Base-by-base conservation (phyloP, 1,284 basidiomycete species). In the Phellopilus nigrolimitatus region DNA sequence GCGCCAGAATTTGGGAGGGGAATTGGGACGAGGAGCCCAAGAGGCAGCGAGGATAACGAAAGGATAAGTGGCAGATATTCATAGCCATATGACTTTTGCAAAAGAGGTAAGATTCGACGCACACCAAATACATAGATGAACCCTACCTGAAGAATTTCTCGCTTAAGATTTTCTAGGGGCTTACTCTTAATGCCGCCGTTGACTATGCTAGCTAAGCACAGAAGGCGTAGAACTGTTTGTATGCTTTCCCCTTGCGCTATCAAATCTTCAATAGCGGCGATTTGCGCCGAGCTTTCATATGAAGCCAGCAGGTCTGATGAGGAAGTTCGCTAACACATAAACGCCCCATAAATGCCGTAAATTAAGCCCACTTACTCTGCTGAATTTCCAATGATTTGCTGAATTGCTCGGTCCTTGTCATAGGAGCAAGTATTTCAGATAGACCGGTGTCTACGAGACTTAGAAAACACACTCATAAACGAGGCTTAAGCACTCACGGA, bases 361-460 rank as follows among this genome's bases (percentile, higher is more conserved):
- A n/a, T 36, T 10, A 13, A 33, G 6, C 37, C 27, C 9, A 63
- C 80, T 59, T 61, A 91, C 91, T 98, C 67, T 99, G 97, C 64
- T 99, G 95, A 15, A 97, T 89, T 71, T 99, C 95, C 8, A 99
- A 74, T 17, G 85, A 87, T 62, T 84, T 88, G 68, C 93, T 93
- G 72, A 99, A 99, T 48, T 85, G 73, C 34, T 95, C 90, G n/a
- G 86, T 88, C 50, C 82, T 77, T 1, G 95, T 98, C 57, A 86
- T 73, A 10, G 86, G 82, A 60, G 95, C 82, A 39, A 99, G 76
- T 64, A 91, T 72, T 68, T 99, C 97, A n/a, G 93, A 94, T 33
- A 99, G 66, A 12, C 87, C 87, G 44, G 94, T 99, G 66, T 99
- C 94, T 97, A 60, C 24, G 24, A 45, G 41, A 40, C 40, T 33